Percentiles rank a stretch among this genome's conserved stretches.
Conservation (phyloP, 164 flowering plant species). For the Pachysandra terminalis region DNA sequence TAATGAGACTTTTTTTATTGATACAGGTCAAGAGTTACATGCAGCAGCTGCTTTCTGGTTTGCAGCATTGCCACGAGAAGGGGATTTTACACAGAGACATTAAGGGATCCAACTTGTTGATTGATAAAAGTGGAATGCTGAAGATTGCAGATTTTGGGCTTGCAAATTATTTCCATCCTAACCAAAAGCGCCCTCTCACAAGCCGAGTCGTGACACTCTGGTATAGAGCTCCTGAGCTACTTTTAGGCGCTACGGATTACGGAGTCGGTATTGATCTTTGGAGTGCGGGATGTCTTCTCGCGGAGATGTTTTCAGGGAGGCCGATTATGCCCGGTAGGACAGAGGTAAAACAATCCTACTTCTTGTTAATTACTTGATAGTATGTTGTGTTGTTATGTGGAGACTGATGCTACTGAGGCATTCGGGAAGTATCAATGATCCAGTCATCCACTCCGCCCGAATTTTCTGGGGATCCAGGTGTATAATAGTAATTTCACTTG, state of each 20-base stretch:
- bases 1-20: not conserved
- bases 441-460: too few species aligned
- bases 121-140: constrained; percentile 45
- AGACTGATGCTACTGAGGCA: too few species aligned
- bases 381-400: too few species aligned
- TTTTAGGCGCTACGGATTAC: constrained; percentile 47
- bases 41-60: constrained; percentile 52
- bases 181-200: constrained; percentile 35
- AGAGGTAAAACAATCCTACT: constrained; percentile 36
- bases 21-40: constrained; percentile 51
- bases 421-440: too few species aligned
- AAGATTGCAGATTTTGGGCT: constrained; percentile 61
- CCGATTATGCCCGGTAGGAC: constrained; percentile 53
- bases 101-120: constrained; percentile 51
- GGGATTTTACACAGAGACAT: constrained; percentile 58
- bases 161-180: constrained; percentile 33
- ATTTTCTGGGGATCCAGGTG: too few species aligned
- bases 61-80: constrained; percentile 55
- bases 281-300: constrained; percentile 62
- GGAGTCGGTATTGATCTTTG: constrained; percentile 61
- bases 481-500: too few species aligned
- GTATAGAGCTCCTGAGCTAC: constrained; percentile 54
- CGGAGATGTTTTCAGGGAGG: constrained; percentile 49
- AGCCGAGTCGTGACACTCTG: constrained; percentile 58
- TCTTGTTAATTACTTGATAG: not conserved